Conservation (phyloP, 1,284 basidiomycete genomes). For the Moniliella sp. region DNA sequence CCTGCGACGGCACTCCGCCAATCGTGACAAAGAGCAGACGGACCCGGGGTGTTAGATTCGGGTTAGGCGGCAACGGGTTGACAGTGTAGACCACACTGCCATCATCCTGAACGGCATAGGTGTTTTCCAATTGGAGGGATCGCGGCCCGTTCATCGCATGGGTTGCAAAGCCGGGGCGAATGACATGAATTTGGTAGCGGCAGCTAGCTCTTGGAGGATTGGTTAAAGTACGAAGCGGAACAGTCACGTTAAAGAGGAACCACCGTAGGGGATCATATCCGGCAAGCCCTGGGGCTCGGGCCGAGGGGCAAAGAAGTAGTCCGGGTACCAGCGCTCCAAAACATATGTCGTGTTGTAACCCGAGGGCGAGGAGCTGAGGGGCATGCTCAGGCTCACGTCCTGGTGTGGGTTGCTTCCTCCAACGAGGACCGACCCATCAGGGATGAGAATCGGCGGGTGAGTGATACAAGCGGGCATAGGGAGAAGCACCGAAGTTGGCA, state of each 20-base stretch:
- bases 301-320: slow-evolving; percentile 49
- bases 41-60: slow-evolving; percentile 50
- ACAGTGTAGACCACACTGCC: slow-evolving; percentile 50
- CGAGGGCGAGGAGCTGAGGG: slow-evolving; percentile 13
- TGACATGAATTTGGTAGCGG: slow-evolving; percentile 57
- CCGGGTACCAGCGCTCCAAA: slow-evolving; percentile 58
- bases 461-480: slow-evolving; percentile 62
- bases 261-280: slow-evolving; percentile 56
- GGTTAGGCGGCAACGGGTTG: slow-evolving; percentile 32
- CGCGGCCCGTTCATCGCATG: slow-evolving; percentile 81
- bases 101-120: slow-evolving; percentile 56
- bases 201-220: slow-evolving; percentile 35
- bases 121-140: slow-evolving; percentile 42
- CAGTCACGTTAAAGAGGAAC: slow-evolving; percentile 53
- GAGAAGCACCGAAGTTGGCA: slow-evolving; percentile 45
- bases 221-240: slow-evolving; percentile 24
- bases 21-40: slow-evolving; percentile 53
- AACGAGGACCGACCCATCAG: slow-evolving; percentile 59
- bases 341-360: slow-evolving; percentile 62
- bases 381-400: slow-evolving; percentile 39
- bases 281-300: slow-evolving; percentile 56
- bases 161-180: slow-evolving; percentile 73
- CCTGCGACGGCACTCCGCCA: slow-evolving; percentile 48
- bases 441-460: slow-evolving; percentile 50
- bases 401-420: slow-evolving; percentile 83